Evolutionary conservation across 2,329 filamentous ascomycete species (phyloP).

Genomic region (Dissoconium aciculare): DNA sequence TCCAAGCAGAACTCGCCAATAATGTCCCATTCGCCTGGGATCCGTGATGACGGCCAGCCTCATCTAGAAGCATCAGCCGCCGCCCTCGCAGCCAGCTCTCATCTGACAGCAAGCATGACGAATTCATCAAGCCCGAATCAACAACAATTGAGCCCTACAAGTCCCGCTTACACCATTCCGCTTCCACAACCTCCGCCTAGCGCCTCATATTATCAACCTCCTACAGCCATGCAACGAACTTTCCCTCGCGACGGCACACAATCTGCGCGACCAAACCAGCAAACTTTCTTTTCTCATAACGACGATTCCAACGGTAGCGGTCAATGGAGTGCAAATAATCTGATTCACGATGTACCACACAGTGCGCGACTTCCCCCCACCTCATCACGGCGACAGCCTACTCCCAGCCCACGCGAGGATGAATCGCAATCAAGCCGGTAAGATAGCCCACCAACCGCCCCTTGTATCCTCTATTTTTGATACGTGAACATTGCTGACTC

Average conservation of each 20-base stretch:
- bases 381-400: neutral
- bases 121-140: constrained; percentile 27
- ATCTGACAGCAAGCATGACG: constrained; percentile 36
- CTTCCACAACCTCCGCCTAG: constrained; percentile 19
- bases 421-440: neutral
- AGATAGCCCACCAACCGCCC: no score
- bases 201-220: constrained; percentile 16
- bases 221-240: constrained; percentile 14
- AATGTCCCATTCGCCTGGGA: constrained; percentile 24
- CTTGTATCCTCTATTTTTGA: no score
- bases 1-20: constrained; percentile 38
- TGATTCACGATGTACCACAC: neutral
- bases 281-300: constrained; percentile 1
- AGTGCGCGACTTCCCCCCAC: neutral
- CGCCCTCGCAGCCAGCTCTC: constrained; percentile 35
- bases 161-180: constrained; percentile 33
- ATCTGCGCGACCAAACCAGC: constrained; percentile 10
- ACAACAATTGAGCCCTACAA: constrained; percentile 34
- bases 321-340: no score
- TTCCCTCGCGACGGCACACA: constrained; percentile 18
- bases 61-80: constrained; percentile 36
- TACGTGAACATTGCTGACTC: no score
- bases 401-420: neutral
- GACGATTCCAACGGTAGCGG: no score
- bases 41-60: constrained; percentile 19